A percentile compares a stretch with the other conserved stretches of the same genome.
phyloP scores from a whole-genome alignment of 768 basidiomycete genomes.

The Lentinula aciculospora region DNA sequence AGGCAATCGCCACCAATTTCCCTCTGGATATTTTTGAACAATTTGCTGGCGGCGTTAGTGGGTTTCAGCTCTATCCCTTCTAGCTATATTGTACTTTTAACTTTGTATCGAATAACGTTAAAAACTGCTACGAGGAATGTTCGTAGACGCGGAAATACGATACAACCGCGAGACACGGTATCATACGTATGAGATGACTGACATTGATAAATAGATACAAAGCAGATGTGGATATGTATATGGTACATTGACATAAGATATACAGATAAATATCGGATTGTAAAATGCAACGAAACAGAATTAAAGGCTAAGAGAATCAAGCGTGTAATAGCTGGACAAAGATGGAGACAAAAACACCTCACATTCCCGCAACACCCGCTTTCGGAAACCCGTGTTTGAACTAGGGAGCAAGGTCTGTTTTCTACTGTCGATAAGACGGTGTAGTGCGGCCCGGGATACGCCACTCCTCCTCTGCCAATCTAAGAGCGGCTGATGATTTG shows the following conservation, averaged over 20 bases:
- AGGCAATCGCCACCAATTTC: slow-evolving; percentile 35
- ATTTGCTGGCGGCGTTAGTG: slow-evolving; percentile 19
- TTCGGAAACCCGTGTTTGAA: neutral
- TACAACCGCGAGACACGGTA: too few relatives aligned
- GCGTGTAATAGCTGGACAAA: neutral
- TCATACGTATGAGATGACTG: too few relatives aligned
- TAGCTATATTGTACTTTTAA: too few relatives aligned
- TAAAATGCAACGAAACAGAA: too few relatives aligned
- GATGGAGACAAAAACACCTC: neutral
- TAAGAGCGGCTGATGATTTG: neutral
- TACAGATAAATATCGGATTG: neutral
- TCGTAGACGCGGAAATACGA: too few relatives aligned
- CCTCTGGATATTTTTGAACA: slow-evolving; percentile 31
- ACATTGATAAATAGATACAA: too few relatives aligned
- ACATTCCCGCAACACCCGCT: neutral
- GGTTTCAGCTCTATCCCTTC: neutral
- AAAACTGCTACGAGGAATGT: too few relatives aligned
- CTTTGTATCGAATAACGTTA: too few relatives aligned
- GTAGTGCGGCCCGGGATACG: neutral
- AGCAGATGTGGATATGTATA: too few relatives aligned
- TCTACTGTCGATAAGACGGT: neutral
- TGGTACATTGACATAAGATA: too few relatives aligned
- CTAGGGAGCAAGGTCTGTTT: neutral
- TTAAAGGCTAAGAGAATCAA: neutral
- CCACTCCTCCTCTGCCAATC: neutral